Conservation (phyloP, 2,329 filamentous ascomycete genomes). For the Sporothrix sp. region DNA sequence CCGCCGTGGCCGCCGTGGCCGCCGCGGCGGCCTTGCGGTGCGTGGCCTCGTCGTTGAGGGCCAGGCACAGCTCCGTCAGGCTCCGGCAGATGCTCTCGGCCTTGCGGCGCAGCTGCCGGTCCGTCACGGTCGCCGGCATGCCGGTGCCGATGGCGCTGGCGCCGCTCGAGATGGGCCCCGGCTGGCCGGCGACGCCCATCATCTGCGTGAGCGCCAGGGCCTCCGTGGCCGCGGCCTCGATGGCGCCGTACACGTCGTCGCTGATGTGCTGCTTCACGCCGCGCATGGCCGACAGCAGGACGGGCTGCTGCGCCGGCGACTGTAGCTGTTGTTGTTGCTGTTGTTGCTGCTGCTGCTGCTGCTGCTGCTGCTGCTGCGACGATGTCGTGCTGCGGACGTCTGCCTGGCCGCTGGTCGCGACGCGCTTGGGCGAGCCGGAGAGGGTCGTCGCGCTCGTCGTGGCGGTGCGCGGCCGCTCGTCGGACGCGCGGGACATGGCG, state of each 20-base stretch:
- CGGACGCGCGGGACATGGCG: conserved; percentile 61
- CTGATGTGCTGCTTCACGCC: conserved; percentile 66
- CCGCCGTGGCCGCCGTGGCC: background rate
- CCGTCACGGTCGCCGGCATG: conserved; percentile 44
- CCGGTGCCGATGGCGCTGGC: conserved; percentile 50
- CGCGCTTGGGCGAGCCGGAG: conserved; percentile 77
- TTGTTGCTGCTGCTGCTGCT: conserved; percentile 20
- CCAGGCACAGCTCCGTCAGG: conserved; percentile 83
- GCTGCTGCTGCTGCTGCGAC: conserved; percentile 49
- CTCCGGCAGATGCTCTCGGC: conserved; percentile 88
- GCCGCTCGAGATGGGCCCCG: conserved; percentile 56
- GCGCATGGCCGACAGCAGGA: conserved; percentile 68
- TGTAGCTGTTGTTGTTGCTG: conserved; percentile 8
- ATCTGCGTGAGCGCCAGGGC: conserved; percentile 69
- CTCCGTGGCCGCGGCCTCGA: conserved; percentile 75
- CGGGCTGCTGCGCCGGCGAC: conserved; percentile 23
- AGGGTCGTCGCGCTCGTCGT: conserved; percentile 85
- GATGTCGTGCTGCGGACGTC: conserved; percentile 34
- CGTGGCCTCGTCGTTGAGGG: conserved; percentile 55
- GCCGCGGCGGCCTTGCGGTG: conserved; percentile 25
- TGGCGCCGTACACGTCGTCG: conserved; percentile 62
- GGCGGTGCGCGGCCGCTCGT: conserved; percentile 80
- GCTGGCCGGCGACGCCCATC: conserved; percentile 63
- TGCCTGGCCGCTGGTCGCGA: conserved; percentile 37
- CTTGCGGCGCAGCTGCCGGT: conserved; percentile 80